Evolutionary conservation across 768 basidiomycete species (phyloP), one percentile per base, ranked within the genome.

Genomic region (Rhodocollybia butyracea): DNA sequence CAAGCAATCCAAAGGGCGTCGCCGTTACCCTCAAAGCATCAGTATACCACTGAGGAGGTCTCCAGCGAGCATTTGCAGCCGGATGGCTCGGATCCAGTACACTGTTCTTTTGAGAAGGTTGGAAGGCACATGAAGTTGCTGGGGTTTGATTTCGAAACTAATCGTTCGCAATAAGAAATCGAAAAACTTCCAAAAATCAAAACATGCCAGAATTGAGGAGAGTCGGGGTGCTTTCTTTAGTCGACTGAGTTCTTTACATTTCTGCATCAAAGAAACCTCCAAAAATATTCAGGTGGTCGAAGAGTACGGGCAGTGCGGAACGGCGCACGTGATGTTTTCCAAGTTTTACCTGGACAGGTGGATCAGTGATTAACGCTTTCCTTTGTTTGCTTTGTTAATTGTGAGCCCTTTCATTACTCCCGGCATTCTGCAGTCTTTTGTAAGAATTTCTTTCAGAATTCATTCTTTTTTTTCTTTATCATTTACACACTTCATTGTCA

Each of bases 191-290:
- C 12, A 40, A 36, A 36, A 17, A 12, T 8, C 12, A 24, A 17
- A 19, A 51, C 34, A 8, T 42, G 42, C 51, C n/a, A 42, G 24
- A 13, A 46, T 24, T 22, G 53, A 54, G 8, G 53, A 54, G 21
- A 46, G 21, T 4, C 29, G 5, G 19, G 53, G 11, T 12, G 43
- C 40, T 34, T 46, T 54, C 3, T 24, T 26, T 11, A 54, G 53
- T 54, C 32, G 41, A 54, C 43, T 38, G 13, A 54, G 43, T 22
- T 41, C 40, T 54, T 54, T 41, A 43, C 52, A 54, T 54, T 34
- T 54, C 41, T 27, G 41, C 52, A 54, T 54, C 26, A 27, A 45
- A 45, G 39, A 15, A 21, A 7, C n/a, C 17, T 40, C 39, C n/a
- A 40, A 40, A 40, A 40, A 40, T 21, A 40, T n/a, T n/a, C n/a